phyloP scores from a whole-genome alignment of 2,329 filamentous ascomycete species.

The Fusarium sambucinum region DNA sequence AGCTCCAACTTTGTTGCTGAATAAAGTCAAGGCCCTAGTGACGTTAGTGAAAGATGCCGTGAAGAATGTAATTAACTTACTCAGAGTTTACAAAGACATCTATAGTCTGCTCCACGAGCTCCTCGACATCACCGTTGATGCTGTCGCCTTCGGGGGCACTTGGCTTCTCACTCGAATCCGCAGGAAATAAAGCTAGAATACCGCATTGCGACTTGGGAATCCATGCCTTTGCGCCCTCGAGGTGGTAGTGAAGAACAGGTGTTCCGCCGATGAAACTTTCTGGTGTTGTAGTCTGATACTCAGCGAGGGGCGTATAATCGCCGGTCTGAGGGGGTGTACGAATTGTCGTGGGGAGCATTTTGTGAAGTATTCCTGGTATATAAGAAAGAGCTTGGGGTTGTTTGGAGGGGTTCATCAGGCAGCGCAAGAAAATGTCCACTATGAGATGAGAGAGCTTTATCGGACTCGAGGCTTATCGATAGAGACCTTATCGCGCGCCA shows the following conservation, averaged over 20 bases:
- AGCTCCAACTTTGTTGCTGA: constrained; percentile 66
- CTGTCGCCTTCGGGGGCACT: constrained; percentile 42
- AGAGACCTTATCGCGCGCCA: constrained; percentile 17
- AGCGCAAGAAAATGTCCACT: constrained; percentile 41
- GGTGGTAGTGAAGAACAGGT: constrained; percentile 76
- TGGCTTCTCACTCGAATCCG: constrained; percentile 52
- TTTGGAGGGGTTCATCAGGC: constrained; percentile 41
- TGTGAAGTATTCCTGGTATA: constrained; percentile 6
- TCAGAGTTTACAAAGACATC: constrained; percentile 71
- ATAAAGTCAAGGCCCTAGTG: constrained; percentile 68
- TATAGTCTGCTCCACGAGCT: constrained; percentile 61
- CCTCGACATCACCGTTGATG: constrained; percentile 51
- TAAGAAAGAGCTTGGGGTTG: constrained; percentile 13
- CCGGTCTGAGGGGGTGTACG: constrained; percentile 65
- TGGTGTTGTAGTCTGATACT: constrained; percentile 80
- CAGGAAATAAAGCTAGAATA: constrained; percentile 66
- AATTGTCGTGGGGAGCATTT: constrained; percentile 67
- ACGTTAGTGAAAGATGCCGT: constrained; percentile 8
- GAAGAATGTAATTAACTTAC: constrained; percentile 53
- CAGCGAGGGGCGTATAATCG: constrained; percentile 73
- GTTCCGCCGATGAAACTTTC: constrained; percentile 77
- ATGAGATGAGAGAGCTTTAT: constrained; percentile 41
- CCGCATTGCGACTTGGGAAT: constrained; percentile 67
- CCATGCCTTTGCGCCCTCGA: constrained; percentile 67
- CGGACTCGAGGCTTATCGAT: constrained; percentile 35